Percentiles rank a stretch among this genome's conserved stretches.
Conservation (phyloP, 345 rosid species). For the Arabis alpina region DNA sequence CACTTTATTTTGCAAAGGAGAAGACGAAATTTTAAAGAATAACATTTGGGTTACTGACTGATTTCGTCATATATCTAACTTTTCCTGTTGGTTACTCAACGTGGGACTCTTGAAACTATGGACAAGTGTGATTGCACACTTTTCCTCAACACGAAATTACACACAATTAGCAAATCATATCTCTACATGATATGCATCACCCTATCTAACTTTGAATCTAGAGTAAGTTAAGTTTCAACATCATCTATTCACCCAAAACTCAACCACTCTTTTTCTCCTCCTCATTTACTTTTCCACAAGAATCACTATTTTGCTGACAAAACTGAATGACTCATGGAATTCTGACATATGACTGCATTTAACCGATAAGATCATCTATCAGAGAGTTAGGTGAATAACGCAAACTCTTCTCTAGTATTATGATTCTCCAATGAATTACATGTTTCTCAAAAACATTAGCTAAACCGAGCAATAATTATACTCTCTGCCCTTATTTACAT, state of each 20-base stretch:
- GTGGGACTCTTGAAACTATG: conserved; percentile 15
- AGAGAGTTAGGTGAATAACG: neutral
- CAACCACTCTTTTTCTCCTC: conserved; percentile 29
- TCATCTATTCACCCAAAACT: conserved; percentile 33
- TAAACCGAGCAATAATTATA: conserved; percentile 3
- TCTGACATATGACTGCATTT: neutral
- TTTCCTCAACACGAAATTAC: neutral
- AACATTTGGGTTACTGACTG: conserved; percentile 2
- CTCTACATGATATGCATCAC: conserved; percentile 3
- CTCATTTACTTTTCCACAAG: conserved; percentile 16
- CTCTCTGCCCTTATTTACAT: conserved; percentile 29
- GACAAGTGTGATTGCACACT: conserved; percentile 27
- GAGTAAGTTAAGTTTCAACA: conserved; percentile 21
- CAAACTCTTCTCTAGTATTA: conserved; percentile 10
- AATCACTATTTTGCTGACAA: conserved; percentile 7
- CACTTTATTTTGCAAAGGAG: neutral
- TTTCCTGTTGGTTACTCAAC: conserved; percentile 23
- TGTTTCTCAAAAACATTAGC: conserved; percentile 24
- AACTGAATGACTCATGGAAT: conserved; percentile 1
- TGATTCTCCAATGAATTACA: neutral
- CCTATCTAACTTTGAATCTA: conserved; percentile 12
- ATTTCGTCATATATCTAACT: conserved; percentile 30
- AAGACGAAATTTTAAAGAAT: neutral
- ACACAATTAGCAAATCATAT: neutral
- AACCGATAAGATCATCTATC: conserved; percentile 19